Percentiles rank a stretch among this genome's conserved stretches.
Evolutionary conservation across 2,329 filamentous ascomycete species (phyloP).

Genomic region (Aspergillus spinulosporus): DNA sequence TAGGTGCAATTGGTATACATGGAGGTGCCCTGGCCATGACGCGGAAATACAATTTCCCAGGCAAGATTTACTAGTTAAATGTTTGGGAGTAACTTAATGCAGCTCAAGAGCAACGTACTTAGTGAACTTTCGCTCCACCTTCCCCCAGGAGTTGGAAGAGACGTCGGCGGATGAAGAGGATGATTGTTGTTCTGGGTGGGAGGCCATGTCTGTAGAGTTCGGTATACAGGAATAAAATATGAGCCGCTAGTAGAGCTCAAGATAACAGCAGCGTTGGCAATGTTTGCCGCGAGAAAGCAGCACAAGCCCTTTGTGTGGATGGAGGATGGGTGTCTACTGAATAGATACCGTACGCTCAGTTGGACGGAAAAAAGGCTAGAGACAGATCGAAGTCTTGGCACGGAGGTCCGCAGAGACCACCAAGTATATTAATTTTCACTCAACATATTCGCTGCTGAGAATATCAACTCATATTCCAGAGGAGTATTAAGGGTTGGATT

Average conservation of each 20-base stretch:
- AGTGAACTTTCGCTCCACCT: constrained; percentile 62
- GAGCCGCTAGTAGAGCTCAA: neutral
- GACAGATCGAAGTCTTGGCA: constrained; percentile 27
- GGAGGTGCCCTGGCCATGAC: neutral
- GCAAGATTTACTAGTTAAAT: neutral
- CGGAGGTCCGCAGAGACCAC: constrained; percentile 19
- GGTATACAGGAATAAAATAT: neutral
- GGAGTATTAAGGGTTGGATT: too few relatives aligned
- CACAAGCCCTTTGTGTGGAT: neutral
- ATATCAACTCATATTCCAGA: too few relatives aligned
- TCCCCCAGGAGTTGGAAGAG: constrained; percentile 56
- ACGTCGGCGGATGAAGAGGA: constrained; percentile 40
- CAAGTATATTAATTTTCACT: too few relatives aligned
- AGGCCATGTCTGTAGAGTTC: constrained; percentile 16
- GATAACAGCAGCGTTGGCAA: neutral
- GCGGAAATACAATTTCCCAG: too few relatives aligned
- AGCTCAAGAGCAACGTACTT: constrained; percentile 48
- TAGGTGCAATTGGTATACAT: neutral
- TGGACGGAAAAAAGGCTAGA: neutral
- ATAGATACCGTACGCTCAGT: neutral
- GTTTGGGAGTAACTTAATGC: neutral
- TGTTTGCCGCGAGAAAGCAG: neutral
- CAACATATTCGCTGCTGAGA: too few relatives aligned
- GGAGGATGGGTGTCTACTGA: neutral
- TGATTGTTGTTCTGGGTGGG: constrained; percentile 18